Percentiles rank a stretch among this genome's conserved stretches.
These are phyloP conservation scores for Malassezia slooffiae DNA, from an alignment of 1,284 basidiomycete species.

Conservation along the genomic window DNA sequence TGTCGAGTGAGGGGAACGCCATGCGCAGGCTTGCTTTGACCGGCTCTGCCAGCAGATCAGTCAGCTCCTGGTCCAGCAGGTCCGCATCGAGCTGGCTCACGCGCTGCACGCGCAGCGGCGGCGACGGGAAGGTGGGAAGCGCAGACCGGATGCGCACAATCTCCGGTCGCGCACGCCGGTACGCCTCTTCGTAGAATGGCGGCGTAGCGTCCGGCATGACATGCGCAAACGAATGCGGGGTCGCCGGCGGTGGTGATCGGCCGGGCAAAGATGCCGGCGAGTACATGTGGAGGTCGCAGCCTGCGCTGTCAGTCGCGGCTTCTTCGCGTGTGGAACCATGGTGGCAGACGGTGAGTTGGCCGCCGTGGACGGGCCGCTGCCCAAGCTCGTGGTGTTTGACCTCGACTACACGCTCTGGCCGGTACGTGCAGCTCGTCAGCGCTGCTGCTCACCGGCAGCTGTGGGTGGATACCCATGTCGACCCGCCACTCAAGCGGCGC, in stretches of 20 bases:
- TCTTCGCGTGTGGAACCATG: background rate
- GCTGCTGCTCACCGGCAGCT: background rate
- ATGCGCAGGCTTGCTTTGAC: constrained; percentile 58
- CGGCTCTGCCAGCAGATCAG: constrained; percentile 71
- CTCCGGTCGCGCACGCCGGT: constrained; percentile 19
- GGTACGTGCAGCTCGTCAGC: background rate
- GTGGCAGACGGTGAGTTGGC: background rate
- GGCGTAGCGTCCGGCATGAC: no score
- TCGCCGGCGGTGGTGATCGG: no score
- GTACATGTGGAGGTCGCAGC: no score
- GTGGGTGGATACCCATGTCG: constrained; percentile 41
- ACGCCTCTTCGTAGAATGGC: constrained; percentile 32
- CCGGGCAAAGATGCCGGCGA: no score
- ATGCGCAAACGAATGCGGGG: no score
- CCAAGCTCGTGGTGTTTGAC: constrained; percentile 36
- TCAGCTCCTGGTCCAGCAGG: constrained; percentile 78
- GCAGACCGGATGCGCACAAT: constrained; percentile 27
- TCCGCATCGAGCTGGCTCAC: constrained; percentile 89
- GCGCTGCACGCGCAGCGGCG: constrained; percentile 48
- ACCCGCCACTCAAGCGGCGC: constrained; percentile 25
- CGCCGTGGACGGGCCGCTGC: constrained; percentile 9
- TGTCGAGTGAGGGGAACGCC: constrained; percentile 55
- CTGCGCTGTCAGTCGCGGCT: no score
- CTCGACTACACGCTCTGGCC: constrained; percentile 45
- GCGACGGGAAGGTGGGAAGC: constrained; percentile 34